Base-by-base conservation (phyloP, 2,329 filamentous ascomycete species). In the Colletotrichum coccodes region DNA sequence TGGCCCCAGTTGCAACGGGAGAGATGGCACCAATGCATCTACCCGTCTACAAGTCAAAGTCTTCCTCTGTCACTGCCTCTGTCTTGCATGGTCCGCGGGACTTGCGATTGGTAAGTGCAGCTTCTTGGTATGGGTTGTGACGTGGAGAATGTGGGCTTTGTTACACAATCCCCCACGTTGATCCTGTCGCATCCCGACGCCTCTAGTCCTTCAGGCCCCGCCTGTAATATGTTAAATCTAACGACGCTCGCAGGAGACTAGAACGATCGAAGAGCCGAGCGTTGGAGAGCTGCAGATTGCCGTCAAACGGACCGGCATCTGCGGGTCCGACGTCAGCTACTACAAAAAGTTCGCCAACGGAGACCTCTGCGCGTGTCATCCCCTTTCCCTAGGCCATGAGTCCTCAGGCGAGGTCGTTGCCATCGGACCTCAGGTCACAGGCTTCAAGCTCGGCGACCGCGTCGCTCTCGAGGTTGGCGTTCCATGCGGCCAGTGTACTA, bases 341-440 rank as follows among this genome's bases (percentile, higher is more conserved):
- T 92, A 91, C 82, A 91, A 88, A 77, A 91, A 91, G 74, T 92
- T 91, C 75, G 89, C 89, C 79, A 92, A 92, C 75, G 90, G 90
- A 52, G 90, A 91, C 77, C 85, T 92, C 58, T 90, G 90, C 73
- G 89, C 89, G 53, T 90, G 88, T 71, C 85, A 87, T 70, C 90
- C 91, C 32, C 80, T 92, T 36, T 90, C 89, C 6, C 84, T 92
- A 3, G 88, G 88, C n/a, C 87, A 90, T 73, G 87, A 90, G 77
- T 89, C 87, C 61, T 88, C 87, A 0, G 88, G 87, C 5, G 83
- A 85, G n/a, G 85, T 90, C 52, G 85, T 87, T 38, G 84, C 83
- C 58, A 80, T 90, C 62, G 88, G 88, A 0, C 80, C 86, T 8
- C 81, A 85, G 65, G 85, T 88, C 53, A 79, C 75, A 40, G 85